Conservation (phyloP, 2,329 filamentous ascomycete genomes). For the Camillea tinctor region DNA sequence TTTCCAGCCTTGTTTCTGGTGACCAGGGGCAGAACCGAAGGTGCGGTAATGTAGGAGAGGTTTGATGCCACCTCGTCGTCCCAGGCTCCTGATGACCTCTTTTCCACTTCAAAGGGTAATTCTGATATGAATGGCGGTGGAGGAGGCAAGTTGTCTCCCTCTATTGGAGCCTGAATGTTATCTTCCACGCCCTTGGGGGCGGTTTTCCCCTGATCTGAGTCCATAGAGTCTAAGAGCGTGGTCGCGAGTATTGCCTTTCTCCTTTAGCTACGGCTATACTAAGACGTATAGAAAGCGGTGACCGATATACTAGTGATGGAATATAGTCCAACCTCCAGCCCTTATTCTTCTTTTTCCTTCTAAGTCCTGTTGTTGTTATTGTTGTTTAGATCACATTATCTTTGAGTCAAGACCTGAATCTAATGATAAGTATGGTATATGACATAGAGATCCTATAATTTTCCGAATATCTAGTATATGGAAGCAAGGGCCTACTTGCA, state of each 20-base stretch:
- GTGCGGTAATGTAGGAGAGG: background rate
- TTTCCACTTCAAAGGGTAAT: background rate
- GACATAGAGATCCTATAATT: background rate
- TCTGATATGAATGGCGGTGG: background rate
- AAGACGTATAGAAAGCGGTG: background rate
- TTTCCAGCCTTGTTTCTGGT: conserved; percentile 12
- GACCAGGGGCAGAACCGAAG: conserved; percentile 10
- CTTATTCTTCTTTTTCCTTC: background rate
- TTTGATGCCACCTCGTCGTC: conserved; percentile 11
- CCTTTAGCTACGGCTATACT: background rate
- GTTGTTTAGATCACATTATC: background rate
- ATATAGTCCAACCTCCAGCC: no score
- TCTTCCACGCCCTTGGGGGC: background rate
- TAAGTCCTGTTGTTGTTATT: background rate
- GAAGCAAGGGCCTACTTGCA: no score
- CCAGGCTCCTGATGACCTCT: conserved; percentile 7
- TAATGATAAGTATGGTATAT: background rate
- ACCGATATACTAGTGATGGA: background rate
- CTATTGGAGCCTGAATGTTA: background rate
- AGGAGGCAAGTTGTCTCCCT: background rate
- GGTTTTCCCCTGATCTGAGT: background rate
- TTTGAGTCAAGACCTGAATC: background rate
- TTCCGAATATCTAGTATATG: background rate
- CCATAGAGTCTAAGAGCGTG: background rate
- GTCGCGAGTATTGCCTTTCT: background rate